Evolutionary conservation across 2,329 filamentous ascomycete species (phyloP).

Genomic region (Sporothrix brasiliensis): DNA sequence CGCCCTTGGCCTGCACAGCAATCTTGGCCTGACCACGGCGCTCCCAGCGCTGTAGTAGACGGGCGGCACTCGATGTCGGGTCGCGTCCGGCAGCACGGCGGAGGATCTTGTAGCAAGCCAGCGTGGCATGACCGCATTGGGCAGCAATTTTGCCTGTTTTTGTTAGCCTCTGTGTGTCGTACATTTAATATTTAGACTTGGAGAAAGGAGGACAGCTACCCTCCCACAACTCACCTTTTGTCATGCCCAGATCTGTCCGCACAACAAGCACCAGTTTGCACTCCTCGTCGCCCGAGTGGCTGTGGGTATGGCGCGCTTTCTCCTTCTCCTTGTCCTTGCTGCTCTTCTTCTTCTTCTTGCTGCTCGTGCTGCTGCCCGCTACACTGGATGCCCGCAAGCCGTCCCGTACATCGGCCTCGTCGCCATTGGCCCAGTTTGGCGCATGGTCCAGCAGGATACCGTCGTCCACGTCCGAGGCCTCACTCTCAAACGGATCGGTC

Average conservation of each 20-base stretch:
- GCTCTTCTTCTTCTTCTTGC: slow-evolving; percentile 39
- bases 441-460: slow-evolving; percentile 65
- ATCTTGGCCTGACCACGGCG: slow-evolving; percentile 86
- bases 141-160: slow-evolving; percentile 88
- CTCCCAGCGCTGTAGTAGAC: slow-evolving; percentile 83
- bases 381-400: slow-evolving; percentile 50
- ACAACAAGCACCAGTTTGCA: slow-evolving; percentile 95
- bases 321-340: slow-evolving; percentile 47
- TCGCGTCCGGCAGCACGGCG: slow-evolving; percentile 56
- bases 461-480: slow-evolving; percentile 69
- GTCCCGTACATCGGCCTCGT: slow-evolving; percentile 62
- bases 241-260: slow-evolving; percentile 94
- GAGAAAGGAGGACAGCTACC: not conserved
- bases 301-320: slow-evolving; percentile 45
- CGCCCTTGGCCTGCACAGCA: slow-evolving; percentile 82
- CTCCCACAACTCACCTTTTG: slow-evolving; percentile 68
- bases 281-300: slow-evolving; percentile 64
- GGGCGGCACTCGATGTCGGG: slow-evolving; percentile 57
- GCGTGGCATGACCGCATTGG: slow-evolving; percentile 92
- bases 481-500: slow-evolving; percentile 66
- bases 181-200: slow-evolving; percentile 11
- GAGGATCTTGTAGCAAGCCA: slow-evolving; percentile 93
- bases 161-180: not conserved
- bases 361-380: slow-evolving; percentile 39
- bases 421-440: slow-evolving; percentile 66